Evolutionary conservation across 2,329 filamentous ascomycete species (phyloP), one percentile per base, ranked within the genome.

Genomic region (Aspergillus sp.): DNA sequence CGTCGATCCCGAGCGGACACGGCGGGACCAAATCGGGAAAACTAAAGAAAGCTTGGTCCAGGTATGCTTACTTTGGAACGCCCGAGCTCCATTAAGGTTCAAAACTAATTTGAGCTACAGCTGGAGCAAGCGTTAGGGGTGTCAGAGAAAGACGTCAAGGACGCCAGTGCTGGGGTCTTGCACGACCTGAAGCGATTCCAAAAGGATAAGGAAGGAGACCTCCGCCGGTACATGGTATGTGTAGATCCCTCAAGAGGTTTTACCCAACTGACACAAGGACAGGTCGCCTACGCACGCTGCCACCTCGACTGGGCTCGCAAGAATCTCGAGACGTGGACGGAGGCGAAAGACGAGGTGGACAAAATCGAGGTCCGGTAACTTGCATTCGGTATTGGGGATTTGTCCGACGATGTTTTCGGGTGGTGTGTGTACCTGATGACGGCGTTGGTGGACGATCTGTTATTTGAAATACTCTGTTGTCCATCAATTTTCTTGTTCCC

Each of bases 221-320:
- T 99, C 68, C 88, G 87, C 70, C 86, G 90, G 62, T 98, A 98
- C 73, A 99, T 99, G 95, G 95, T 97, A 79, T 78, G 90, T 77
- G 27, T 11, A 23, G 17, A 6, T 51, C 6, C 14, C 41, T 25
- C 15, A 15, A 7, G 12, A 17, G 25, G 21, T 15, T 12, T 15
- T 11, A 15, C 35, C 25, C 61, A 55, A 64, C 61, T 62, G 53
- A 55, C 35, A n/a, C 12, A 12, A 14, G 25, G n/a, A 27, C 66
- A 96, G 93, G 85, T 96, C 68, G 90, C 91, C 33, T 97, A 96
- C 75, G 93, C 93, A 12, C 90, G 90, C 74, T 93, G 90, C 73
- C 93, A 97, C 72, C 87, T 97, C 59, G 91, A 96, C 73, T 97
- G 93, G 93, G 93, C 93, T 3, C 90, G 88, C 75, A 93, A 93